These are phyloP conservation scores for Apiospora pterosperma DNA, from an alignment of 2,329 filamentous ascomycete species.

Conservation along the genomic window DNA sequence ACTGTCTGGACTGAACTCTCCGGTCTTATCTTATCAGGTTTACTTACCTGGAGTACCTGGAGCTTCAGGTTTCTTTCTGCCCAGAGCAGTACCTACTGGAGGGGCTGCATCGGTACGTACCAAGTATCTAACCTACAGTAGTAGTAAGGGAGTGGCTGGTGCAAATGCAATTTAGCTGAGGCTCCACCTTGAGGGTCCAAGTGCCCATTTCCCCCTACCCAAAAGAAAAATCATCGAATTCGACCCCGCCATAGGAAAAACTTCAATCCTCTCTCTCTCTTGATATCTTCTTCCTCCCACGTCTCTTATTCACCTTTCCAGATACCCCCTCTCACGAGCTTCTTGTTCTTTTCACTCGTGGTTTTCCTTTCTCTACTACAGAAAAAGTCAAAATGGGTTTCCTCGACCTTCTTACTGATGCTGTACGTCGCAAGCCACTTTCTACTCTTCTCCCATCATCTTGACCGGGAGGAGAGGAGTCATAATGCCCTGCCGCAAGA, in stretches of 20 bases:
- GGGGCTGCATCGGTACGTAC: too few relatives aligned
- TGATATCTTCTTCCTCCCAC: constrained; percentile 16
- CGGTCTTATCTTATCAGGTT: neutral
- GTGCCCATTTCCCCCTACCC: neutral
- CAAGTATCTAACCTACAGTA: neutral
- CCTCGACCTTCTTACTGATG: constrained; percentile 54
- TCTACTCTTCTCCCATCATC: neutral
- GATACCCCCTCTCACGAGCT: constrained; percentile 23
- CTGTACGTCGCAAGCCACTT: constrained; percentile 26
- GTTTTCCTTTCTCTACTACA: constrained; percentile 10
- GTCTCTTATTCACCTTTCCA: constrained; percentile 22
- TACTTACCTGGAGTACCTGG: neutral
- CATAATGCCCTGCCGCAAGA: neutral
- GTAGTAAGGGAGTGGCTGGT: neutral
- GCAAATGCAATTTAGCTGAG: neutral
- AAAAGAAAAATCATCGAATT: constrained; percentile 5
- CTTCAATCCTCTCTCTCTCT: constrained; percentile 2
- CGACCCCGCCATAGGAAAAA: constrained; percentile 5
- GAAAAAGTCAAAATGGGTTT: constrained; percentile 51
- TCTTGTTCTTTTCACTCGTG: constrained; percentile 11
- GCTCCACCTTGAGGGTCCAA: neutral
- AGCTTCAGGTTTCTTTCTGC: neutral
- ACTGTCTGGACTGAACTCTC: neutral
- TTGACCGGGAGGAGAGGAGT: neutral
- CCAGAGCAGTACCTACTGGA: too few relatives aligned